These are phyloP conservation scores for Rhizophlyctis rosea DNA, from an alignment of 192 early-diverging fungal species.

Conservation along the genomic window DNA sequence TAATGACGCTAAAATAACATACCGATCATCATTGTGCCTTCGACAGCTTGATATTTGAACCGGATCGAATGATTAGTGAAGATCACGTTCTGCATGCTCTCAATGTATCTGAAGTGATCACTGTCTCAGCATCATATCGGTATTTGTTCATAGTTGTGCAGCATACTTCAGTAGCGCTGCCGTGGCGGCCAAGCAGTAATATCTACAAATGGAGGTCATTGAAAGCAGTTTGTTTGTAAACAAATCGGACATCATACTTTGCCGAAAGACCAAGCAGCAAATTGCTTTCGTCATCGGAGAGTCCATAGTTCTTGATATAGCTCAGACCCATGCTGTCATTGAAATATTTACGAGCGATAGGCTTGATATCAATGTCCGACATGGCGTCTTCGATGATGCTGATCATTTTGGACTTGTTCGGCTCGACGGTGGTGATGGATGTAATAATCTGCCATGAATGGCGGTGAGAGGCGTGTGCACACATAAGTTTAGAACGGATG, in stretches of 20 bases:
- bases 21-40: slow-evolving; percentile 50
- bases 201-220: slow-evolving; percentile 20
- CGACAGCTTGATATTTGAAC: slow-evolving; percentile 55
- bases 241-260: slow-evolving; percentile 36
- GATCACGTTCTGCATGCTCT: slow-evolving; percentile 45
- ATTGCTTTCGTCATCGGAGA: slow-evolving; percentile 44
- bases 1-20: not conserved
- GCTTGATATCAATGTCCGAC: slow-evolving; percentile 40
- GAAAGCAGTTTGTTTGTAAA: slow-evolving; percentile 1
- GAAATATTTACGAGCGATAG: slow-evolving; percentile 57
- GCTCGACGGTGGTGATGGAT: slow-evolving; percentile 47
- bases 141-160: slow-evolving; percentile 6
- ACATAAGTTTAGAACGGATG: not conserved
- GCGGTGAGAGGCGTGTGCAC: too few species aligned
- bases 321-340: slow-evolving; percentile 33
- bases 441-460: slow-evolving; percentile 45
- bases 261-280: slow-evolving; percentile 42
- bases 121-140: slow-evolving; percentile 1
- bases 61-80: slow-evolving; percentile 50
- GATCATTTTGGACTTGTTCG: slow-evolving; percentile 51
- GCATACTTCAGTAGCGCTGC: slow-evolving; percentile 48
- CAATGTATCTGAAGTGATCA: slow-evolving; percentile 40
- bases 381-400: slow-evolving; percentile 42
- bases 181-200: slow-evolving; percentile 55
- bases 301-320: slow-evolving; percentile 37